Base-by-base conservation (phyloP, 163 green algal genomes). In the Scenedesmus sp. region DNA sequence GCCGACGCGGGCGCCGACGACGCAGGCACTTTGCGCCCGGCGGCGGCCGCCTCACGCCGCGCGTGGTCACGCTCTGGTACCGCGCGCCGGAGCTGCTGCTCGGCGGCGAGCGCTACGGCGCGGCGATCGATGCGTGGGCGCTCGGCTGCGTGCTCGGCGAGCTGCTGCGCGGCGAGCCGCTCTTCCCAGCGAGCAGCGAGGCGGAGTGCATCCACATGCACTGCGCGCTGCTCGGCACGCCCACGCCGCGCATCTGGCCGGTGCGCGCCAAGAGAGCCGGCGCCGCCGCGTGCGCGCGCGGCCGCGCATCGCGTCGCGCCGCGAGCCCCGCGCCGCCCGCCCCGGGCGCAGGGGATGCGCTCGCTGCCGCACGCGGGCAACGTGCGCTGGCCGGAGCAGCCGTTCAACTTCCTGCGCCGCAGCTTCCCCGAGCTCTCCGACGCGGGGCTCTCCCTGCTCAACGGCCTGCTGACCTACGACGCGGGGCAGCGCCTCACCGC, bases 11-110 rank as follows among this genome's bases (percentile, higher is more conserved):
- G n/a, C n/a, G n/a, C n/a, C n/a, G n/a, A 6, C 39, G 39, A 6
- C 36, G 6, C 81, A 89, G 85, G 64, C 84, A 87, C 83, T 86
- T 87, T 15, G 54, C 75, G 1, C 85, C 79, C 24, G 63, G 65
- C 18, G 64, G 54, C 17, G 50, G 64, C 13, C 42, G 67, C 15
- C 79, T 89, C 63, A 90, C 85, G 0, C 85, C 85, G n/a, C 84
- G 95, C 83, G 91, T 96, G 24, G 91, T 96, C 18, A 96, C 92
- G 34, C 80, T 96, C 29, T 96, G 91, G 90, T 90, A 96, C 78
- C 87, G 92, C 15, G 88, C 92, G 13, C 92, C 92, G 1, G 91
- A 96, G 78, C 81, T 96, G 33, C 80, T 96, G 65, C 84, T 96
- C 54, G 91, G 92, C 5, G 36, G 72, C 0, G 63, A 63, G 22